A percentile compares a stretch with the other conserved stretches of the same genome.
Conservation (phyloP, 305 asterid genomes). For the Solanum chacoense region DNA sequence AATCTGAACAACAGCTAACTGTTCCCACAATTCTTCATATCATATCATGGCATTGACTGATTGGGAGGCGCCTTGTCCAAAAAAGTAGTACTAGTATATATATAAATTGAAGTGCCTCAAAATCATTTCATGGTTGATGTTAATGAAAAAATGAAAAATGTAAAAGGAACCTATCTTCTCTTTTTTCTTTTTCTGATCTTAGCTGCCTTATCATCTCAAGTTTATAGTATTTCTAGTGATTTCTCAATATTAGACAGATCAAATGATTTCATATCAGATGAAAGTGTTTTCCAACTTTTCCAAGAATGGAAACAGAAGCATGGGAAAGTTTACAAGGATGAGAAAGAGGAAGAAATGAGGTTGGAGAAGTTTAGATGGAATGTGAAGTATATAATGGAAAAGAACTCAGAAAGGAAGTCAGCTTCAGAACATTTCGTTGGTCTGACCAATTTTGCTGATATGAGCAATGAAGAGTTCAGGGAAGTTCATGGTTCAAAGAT, state of each 20-base stretch:
- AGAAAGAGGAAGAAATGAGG: slow-evolving; percentile 19
- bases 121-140: not conserved
- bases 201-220: not conserved
- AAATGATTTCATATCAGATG: slow-evolving; percentile 6
- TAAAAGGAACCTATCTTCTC: not conserved
- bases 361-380: slow-evolving; percentile 11
- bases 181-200: not conserved
- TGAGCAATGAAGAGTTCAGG: slow-evolving; percentile 24
- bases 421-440: slow-evolving; percentile 7
- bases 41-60: not conserved
- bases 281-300: slow-evolving; percentile 11
- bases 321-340: slow-evolving; percentile 15
- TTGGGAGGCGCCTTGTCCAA: not conserved
- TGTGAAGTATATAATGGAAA: slow-evolving; percentile 17
- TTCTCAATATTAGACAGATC: slow-evolving; percentile 3
- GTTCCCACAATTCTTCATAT: not conserved
- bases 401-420: slow-evolving; percentile 4
- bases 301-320: slow-evolving; percentile 21
- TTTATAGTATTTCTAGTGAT: slow-evolving; percentile 2
- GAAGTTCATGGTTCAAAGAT: not conserved
- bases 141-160: not conserved
- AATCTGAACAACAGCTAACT: not conserved
- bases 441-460: slow-evolving; percentile 23
- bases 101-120: not conserved
- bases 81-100: not conserved